Percentiles rank a stretch among this genome's conserved stretches.
These are phyloP conservation scores for Hypholoma fasciculare DNA, from an alignment of 768 basidiomycete species.

Conservation along the genomic window DNA sequence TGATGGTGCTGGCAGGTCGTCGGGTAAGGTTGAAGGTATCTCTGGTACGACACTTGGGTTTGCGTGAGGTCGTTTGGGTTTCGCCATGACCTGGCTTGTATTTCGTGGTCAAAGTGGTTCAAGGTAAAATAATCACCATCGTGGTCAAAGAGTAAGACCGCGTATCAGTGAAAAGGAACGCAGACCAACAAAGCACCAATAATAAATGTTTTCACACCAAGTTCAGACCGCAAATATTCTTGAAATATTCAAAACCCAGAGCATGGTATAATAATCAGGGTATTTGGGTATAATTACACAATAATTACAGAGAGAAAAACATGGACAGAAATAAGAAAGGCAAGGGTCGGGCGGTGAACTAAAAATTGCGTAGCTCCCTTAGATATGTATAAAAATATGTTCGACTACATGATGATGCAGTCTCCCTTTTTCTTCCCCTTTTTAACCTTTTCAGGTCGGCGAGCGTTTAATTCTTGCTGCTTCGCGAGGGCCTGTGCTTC, in stretches of 20 bases:
- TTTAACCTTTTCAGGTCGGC: constrained; percentile 20
- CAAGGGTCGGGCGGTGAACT: too few relatives aligned
- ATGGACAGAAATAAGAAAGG: too few relatives aligned
- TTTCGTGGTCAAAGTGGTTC: neutral
- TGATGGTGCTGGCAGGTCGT: constrained; percentile 23
- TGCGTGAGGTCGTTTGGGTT: neutral
- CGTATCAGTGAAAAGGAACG: too few relatives aligned
- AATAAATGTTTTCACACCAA: too few relatives aligned
- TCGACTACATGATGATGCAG: constrained; percentile 56
- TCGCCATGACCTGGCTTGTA: neutral
- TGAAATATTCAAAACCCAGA: too few relatives aligned
- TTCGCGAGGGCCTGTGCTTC: constrained; percentile 17
- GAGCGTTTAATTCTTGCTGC: constrained; percentile 22
- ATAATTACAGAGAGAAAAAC: too few relatives aligned
- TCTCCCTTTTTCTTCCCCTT: constrained; percentile 47
- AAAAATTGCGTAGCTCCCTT: neutral
- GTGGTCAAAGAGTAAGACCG: too few relatives aligned
- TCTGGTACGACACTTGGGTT: neutral
- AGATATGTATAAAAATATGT: neutral
- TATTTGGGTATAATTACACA: too few relatives aligned
- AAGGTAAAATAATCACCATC: neutral
- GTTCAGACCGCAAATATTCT: too few relatives aligned
- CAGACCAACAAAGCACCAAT: too few relatives aligned
- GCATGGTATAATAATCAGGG: too few relatives aligned
- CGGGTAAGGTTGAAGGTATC: constrained; percentile 8